A percentile compares a stretch with the other conserved stretches of the same genome.
phyloP scores from a whole-genome alignment of 208 protist species.

The Tritrichomonas foetus region DNA sequence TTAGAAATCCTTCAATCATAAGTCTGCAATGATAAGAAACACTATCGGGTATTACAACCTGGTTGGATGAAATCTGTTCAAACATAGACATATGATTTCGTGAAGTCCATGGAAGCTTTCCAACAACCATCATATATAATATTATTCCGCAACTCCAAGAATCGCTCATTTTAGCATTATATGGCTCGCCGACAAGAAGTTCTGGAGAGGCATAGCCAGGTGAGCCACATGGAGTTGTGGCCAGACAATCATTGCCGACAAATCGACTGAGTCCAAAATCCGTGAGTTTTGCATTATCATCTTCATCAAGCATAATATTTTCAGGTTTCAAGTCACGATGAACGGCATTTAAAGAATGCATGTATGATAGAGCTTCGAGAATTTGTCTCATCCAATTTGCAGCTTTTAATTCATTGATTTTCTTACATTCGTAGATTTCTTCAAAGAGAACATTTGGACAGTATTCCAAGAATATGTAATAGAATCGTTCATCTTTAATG shows the following conservation, averaged over 20 bases:
- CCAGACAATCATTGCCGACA: background rate
- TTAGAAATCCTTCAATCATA: too few relatives aligned
- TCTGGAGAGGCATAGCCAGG: background rate
- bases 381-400: background rate
- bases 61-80: too few relatives aligned
- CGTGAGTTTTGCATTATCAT: background rate
- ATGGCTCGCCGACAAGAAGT: background rate
- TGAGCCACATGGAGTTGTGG: background rate
- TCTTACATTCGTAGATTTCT: too few relatives aligned
- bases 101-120: background rate
- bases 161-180: background rate
- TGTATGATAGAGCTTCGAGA: background rate
- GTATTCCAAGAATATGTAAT: too few relatives aligned
- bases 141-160: constrained; percentile 3
- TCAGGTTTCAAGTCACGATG: background rate
- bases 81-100: too few relatives aligned
- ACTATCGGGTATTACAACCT: too few relatives aligned
- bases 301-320: background rate
- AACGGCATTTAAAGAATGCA: background rate
- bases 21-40: too few relatives aligned
- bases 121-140: background rate
- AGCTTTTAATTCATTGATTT: too few relatives aligned
- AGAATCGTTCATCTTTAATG: too few relatives aligned
- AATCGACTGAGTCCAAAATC: background rate
- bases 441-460: too few relatives aligned